These are phyloP conservation scores for Datura wrightii DNA, from an alignment of 257 asterid genomes.

Conservation along the genomic window DNA sequence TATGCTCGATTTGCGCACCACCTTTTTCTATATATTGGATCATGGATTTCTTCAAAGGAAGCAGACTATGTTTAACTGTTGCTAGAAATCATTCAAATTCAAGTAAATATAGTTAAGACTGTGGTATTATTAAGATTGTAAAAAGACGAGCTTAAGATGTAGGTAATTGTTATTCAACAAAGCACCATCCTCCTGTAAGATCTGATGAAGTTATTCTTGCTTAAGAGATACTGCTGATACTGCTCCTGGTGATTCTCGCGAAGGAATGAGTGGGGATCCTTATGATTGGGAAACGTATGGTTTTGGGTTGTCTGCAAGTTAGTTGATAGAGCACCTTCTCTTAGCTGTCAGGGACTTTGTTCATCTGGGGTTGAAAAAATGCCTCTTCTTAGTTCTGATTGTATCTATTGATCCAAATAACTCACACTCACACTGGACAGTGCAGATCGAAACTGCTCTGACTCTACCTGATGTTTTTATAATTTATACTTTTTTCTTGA, in stretches of 20 bases:
- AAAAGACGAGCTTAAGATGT: not conserved
- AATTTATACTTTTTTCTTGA: conserved; percentile 11
- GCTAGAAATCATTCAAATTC: not conserved
- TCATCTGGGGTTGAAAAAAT: not conserved
- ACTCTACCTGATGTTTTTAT: not conserved
- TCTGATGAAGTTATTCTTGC: not conserved
- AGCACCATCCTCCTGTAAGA: not conserved
- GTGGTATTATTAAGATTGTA: not conserved
- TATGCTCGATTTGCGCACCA: not conserved
- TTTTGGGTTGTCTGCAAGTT: not conserved
- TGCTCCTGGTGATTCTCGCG: not conserved
- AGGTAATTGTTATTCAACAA: not conserved
- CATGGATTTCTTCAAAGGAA: not conserved
- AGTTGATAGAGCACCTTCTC: not conserved
- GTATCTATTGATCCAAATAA: not conserved
- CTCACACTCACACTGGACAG: not conserved
- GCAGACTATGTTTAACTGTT: not conserved
- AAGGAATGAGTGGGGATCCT: not conserved
- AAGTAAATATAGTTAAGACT: not conserved
- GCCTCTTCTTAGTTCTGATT: not conserved
- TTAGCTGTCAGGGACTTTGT: not conserved
- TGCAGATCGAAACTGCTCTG: not conserved
- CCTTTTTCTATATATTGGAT: not conserved
- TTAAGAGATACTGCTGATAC: not conserved
- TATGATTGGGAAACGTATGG: not conserved